phyloP scores from a whole-genome alignment of 495 filamentous ascomycete species.

The Hypomontagnella submonticulosa region DNA sequence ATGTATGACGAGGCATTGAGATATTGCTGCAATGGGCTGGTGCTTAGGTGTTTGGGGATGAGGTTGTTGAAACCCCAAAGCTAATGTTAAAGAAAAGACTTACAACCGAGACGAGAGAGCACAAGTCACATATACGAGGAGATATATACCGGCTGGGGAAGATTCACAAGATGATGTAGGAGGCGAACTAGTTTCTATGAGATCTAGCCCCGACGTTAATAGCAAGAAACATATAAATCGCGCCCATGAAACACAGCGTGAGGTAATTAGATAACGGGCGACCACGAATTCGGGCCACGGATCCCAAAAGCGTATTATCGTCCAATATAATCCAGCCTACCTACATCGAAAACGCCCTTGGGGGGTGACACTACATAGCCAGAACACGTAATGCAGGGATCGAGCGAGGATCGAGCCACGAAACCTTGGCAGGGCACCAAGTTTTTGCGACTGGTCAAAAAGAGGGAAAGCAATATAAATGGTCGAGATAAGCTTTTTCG shows the following conservation, averaged over 20 bases:
- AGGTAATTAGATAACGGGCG: neutral
- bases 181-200: neutral
- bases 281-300: neutral
- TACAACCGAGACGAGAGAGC: neutral
- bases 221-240: slow-evolving; percentile 8
- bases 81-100: neutral
- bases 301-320: neutral
- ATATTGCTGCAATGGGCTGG: too few species aligned
- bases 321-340: too few species aligned
- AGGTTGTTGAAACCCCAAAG: too few species aligned
- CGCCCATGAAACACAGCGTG: neutral
- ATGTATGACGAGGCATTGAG: slow-evolving; percentile 31
- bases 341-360: slow-evolving; percentile 1
- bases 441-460: too few species aligned
- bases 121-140: neutral
- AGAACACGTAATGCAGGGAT: neutral
- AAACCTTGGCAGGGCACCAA: too few species aligned
- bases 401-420: neutral
- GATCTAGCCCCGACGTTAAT: neutral
- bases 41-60: too few species aligned
- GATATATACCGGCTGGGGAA: neutral
- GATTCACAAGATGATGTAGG: slow-evolving; percentile 26
- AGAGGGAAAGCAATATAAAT: too few species aligned
- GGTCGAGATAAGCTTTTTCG: too few species aligned
- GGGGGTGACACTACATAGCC: neutral